phyloP scores from a whole-genome alignment of 345 rosid genomes.

The Euphorbia peplus region DNA sequence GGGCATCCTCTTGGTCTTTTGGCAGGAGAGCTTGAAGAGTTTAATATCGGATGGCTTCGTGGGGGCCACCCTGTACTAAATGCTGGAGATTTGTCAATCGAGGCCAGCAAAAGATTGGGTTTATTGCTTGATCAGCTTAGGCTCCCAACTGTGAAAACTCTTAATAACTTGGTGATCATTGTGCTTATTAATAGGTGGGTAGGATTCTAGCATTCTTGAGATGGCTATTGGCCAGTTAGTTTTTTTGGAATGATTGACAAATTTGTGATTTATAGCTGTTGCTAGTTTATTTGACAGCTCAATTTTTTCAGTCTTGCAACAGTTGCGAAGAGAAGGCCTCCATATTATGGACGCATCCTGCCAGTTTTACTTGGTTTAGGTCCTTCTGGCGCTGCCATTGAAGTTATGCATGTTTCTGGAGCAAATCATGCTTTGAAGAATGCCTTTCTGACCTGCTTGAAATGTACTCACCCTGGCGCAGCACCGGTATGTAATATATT shows the following conservation, averaged over 20 bases:
- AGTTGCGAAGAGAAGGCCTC: slow-evolving; percentile 83
- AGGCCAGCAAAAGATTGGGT: slow-evolving; percentile 78
- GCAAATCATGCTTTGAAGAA: slow-evolving; percentile 65
- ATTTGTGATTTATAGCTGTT: background rate
- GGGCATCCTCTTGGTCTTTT: slow-evolving; percentile 18
- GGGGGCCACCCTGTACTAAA: slow-evolving; percentile 84
- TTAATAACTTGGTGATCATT: slow-evolving; percentile 55
- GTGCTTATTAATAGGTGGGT: slow-evolving; percentile 75
- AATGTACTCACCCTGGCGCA: slow-evolving; percentile 86
- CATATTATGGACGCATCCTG: slow-evolving; percentile 84
- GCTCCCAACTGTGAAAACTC: slow-evolving; percentile 71
- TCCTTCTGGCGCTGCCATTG: slow-evolving; percentile 53
- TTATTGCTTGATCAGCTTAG: slow-evolving; percentile 94
- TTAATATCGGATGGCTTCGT: slow-evolving; percentile 81
- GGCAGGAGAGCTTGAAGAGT: slow-evolving; percentile 54
- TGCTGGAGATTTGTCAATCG: slow-evolving; percentile 80
- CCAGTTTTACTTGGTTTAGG: slow-evolving; percentile 90
- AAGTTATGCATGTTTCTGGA: slow-evolving; percentile 62
- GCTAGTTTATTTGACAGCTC: slow-evolving; percentile 4
- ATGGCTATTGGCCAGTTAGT: background rate
- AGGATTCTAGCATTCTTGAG: background rate
- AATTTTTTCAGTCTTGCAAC: slow-evolving; percentile 66
- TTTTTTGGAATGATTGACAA: background rate
- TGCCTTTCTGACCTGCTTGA: slow-evolving; percentile 68
- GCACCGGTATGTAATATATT: slow-evolving; percentile 70